Base-by-base conservation (phyloP, 129 eudicot genomes). In the Ambrosia trifida region DNA sequence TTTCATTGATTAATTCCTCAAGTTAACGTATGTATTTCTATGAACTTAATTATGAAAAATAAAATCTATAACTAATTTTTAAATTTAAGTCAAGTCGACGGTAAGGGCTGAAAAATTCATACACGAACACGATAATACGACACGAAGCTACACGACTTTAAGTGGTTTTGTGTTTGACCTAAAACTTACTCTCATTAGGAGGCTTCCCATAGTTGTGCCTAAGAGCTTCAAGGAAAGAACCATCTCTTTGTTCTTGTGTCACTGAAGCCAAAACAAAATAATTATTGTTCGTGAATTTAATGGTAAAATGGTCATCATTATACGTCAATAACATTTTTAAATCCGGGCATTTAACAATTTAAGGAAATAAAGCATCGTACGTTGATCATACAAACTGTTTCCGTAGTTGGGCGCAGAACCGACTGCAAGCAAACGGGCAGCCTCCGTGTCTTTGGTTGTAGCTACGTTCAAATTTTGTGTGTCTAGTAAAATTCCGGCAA, bases 371-470 rank as follows among this genome's bases (percentile, higher is more conserved):
- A 38, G 59, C 43, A 57, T 52, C 83, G 0, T 82, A 90, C 96
- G 43, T 49, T 90, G 90, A 68, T 90, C 96, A 70, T 70, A 90
- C 76, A 90, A 72, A 60, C 81, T 79, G 70, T 79, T 85, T 72
- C 89, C 81, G 43, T 90, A 85, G 81, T 83, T 90, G 12, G 94
- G 96, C 31, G 88, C 56, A 54, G 87, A 80, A 54, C 91, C 88
- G 43, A 90, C 96, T 2, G 86, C 84, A 18, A 90, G 93, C 72
- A 90, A 77, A 52, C 89, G 96, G 68, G 89, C 88, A 45, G 96
- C 96, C 81, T 90, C 96, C 0, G 88, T 85, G 75, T 90, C 96
- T 83, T 87, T 83, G 10, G 94, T 87, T 63, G 82, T 83, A 44
- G 88, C 81, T n/a, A 49, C 32, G 51, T 67, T 81, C 75, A 90